phyloP scores from a whole-genome alignment of 2,329 filamentous ascomycete species.

The Fusarium poae region DNA sequence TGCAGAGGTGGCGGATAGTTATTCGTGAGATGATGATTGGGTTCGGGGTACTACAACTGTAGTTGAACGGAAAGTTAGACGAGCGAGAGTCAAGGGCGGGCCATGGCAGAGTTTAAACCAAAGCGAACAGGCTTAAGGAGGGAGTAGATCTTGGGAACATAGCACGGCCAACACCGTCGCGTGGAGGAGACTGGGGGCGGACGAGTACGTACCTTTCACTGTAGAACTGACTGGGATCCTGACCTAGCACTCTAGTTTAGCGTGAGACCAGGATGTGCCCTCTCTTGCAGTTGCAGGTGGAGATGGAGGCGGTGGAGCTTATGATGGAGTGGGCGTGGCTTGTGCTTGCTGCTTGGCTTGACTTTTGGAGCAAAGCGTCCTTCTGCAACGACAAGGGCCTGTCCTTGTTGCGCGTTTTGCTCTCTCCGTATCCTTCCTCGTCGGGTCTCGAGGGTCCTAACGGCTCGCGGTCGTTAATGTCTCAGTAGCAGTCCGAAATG shows the following conservation, averaged over 20 bases:
- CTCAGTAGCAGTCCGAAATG: conserved; percentile 26
- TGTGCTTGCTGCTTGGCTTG: conserved; percentile 18
- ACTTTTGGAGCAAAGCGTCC: conserved; percentile 26
- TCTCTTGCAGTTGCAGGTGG: conserved; percentile 32
- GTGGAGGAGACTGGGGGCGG: conserved; percentile 38
- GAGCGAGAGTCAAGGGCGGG: conserved; percentile 34
- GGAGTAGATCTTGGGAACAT: conserved; percentile 34
- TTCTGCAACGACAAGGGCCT: conserved; percentile 22
- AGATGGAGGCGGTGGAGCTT: conserved; percentile 36
- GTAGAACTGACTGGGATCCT: conserved; percentile 35
- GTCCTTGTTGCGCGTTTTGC: conserved; percentile 15
- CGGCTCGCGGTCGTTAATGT: conserved; percentile 27
- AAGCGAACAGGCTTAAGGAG: conserved; percentile 28
- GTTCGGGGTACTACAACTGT: conserved; percentile 25
- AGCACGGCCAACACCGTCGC: conserved; percentile 38
- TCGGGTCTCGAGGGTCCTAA: conserved; percentile 14
- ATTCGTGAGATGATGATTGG: conserved; percentile 18
- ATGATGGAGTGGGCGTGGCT: conserved; percentile 40
- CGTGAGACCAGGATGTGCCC: conserved; percentile 30
- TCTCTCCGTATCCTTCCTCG: conserved; percentile 6
- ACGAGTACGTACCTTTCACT: conserved; percentile 34
- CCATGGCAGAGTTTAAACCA: conserved; percentile 47
- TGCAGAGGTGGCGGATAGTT: conserved; percentile 31
- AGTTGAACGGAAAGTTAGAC: conserved; percentile 28
- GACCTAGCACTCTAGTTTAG: conserved; percentile 30